Evolutionary conservation across 176 grass and related monocot genomes (phyloP), one percentile per base, ranked within the genome.

Genomic region (Eleusine indica): DNA sequence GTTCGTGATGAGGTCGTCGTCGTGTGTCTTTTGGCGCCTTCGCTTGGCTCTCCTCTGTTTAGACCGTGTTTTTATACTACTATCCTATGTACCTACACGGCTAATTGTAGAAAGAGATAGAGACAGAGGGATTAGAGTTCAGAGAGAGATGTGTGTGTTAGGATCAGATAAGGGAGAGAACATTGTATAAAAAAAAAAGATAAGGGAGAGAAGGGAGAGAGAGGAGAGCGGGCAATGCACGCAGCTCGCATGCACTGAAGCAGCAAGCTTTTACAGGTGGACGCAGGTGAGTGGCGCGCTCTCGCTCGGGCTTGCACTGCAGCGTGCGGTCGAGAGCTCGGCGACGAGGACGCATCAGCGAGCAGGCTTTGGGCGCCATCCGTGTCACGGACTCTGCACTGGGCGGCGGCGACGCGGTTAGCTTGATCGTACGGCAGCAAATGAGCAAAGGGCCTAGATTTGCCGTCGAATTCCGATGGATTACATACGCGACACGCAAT

Each of bases 251-350:
- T 0, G 72, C 44, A 73, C 25, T 22, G 66, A 49, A 51, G 17
- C 42, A 21, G 6, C 62, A 14, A 63, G 83, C 83, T 88, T 88
- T 88, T 88, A 88, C 86, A 84, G 60, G 68, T 74, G 75, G 75
- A 29, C 15, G 28, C 62, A 79, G 18, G 39, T 40, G 53, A n/a
- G 44, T 46, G 44, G 44, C 44, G 44, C 6, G 4, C 44, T 46
- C 2, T 25, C 11, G 40, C 21, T 66, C 4, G 53, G 42, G 18
- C 37, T 79, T 21, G 68, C 54, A 17, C 18, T 17, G 16, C 4
- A 5, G 16, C 4, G 41, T 79, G 83, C 71, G 83, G 77, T 68
- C 2, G 30, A 16, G 1, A 68, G 29, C 29, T 18, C 10, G 62
- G 32, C 43, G 62, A 79, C 77, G 60, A 71, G 29, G 40, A 25